Base-by-base conservation (phyloP, 306 rosid genomes). In the Alnus glutinosa region DNA sequence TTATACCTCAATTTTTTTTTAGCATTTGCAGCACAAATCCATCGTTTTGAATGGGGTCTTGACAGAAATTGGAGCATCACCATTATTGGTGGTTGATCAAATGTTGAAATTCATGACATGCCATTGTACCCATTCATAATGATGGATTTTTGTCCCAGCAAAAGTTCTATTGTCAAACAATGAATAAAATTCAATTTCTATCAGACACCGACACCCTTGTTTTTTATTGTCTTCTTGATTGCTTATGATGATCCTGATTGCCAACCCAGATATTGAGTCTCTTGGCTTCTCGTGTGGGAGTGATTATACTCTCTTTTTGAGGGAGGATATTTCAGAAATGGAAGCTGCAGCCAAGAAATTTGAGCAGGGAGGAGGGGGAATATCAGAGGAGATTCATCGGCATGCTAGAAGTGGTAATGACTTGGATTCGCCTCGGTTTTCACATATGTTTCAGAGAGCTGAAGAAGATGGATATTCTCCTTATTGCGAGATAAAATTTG, bases 341-440 rank as follows among this genome's bases (percentile, higher is more conserved):
- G 99, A 95, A 91, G 87, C 85, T 86, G 94, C 93, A 69, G 97
- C 98, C 66, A 89, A 74, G 83, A 87, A 78, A 83, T 95, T 93
- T 79, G 99, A 95, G 83, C 86, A 71, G 87, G 99, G 88, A 73
- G 89, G 88, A 73, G 89, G 64, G 80, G 86, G 86, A 75, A 80
- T 87, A 71, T 66, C 76, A 30, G 79, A 81, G 81, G 89, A 87
- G 82, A 87, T 90, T 39, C 75, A 75, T 59, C 76, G 72, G 81
- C 91, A 83, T 75, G 82, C 86, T 50, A 81, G 86, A 79, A 83
- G 78, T 49, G 87, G 75, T 57, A 83, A 85, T 75, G 84, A 89
- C 78, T 78, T 91, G 83, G 92, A 88, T 88, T 89, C 90, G 52
- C 81, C 89, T 84, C 92, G 93, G 36, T 80, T 80, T 70, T 76